Evolutionary conservation across 768 basidiomycete genomes (phyloP).

Genomic region (Hygrophorus pudorinus): DNA sequence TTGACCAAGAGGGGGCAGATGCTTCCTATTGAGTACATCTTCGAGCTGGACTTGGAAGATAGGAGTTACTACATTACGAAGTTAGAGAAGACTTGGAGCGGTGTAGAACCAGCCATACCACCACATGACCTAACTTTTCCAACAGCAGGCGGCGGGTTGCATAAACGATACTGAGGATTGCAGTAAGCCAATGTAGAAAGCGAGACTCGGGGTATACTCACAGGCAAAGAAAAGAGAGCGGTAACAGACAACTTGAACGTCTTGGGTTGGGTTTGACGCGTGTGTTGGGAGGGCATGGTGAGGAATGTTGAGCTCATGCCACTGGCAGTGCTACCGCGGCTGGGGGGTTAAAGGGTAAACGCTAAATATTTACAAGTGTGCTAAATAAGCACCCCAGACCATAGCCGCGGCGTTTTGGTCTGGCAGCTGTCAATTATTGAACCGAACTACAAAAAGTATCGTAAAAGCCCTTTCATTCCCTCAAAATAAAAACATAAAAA

Average conservation of each 20-base stretch:
- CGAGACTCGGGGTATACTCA: slow-evolving; percentile 12
- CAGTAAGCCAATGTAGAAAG: slow-evolving; percentile 1
- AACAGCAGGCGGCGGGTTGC: slow-evolving; percentile 59
- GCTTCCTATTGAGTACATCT: slow-evolving; percentile 66
- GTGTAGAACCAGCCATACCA: slow-evolving; percentile 21
- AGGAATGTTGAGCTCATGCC: not conserved
- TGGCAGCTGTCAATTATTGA: no score
- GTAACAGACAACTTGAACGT: slow-evolving; percentile 17
- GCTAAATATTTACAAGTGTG: no score
- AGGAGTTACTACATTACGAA: slow-evolving; percentile 41
- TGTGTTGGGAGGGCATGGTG: slow-evolving; percentile 12
- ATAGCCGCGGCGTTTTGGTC: no score
- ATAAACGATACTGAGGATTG: slow-evolving; percentile 37
- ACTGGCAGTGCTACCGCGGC: no score
- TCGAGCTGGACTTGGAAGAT: slow-evolving; percentile 59
- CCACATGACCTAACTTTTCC: slow-evolving; percentile 61
- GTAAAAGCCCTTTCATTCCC: no score
- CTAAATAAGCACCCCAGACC: no score
- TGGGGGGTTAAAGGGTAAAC: no score
- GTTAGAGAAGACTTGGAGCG: slow-evolving; percentile 1
- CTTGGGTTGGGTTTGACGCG: slow-evolving; percentile 18
- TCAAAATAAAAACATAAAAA: no score
- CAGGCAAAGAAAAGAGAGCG: slow-evolving; percentile 29
- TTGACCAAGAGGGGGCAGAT: slow-evolving; percentile 66
- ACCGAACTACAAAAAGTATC: no score